These are phyloP conservation scores for Ophiorrhiza pumila DNA, from an alignment of 257 asterid species.

Conservation along the genomic window DNA sequence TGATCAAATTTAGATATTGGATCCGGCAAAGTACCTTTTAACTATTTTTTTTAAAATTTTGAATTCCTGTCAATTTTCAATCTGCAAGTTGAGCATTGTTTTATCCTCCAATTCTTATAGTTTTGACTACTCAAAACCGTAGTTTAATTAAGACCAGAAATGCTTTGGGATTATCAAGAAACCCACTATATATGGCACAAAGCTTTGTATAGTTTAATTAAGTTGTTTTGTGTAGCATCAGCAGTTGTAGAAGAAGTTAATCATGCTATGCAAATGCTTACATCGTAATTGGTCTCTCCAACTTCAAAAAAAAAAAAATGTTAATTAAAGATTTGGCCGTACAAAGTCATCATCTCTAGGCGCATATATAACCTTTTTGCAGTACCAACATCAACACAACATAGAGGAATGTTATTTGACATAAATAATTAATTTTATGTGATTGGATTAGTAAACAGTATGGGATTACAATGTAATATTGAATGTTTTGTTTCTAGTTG, in stretches of 20 bases:
- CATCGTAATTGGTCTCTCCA: not conserved
- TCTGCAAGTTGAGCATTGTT: conserved; percentile 2
- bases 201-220: not conserved
- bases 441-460: conserved; percentile 1
- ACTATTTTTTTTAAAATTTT: too few relatives aligned
- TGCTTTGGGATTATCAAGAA: conserved; percentile 10
- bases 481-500: not conserved
- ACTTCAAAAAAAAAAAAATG: not conserved
- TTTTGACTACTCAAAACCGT: not conserved
- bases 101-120: not conserved
- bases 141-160: not conserved
- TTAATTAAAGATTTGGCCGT: not conserved
- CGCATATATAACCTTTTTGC: not conserved
- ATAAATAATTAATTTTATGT: not conserved
- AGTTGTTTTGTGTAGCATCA: not conserved
- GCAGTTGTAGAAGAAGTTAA: conserved; percentile 14
- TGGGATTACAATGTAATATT: not conserved
- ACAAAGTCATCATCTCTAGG: not conserved
- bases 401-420: not conserved
- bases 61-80: too few relatives aligned
- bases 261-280: conserved; percentile 13
- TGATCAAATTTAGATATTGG: too few relatives aligned
- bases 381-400: not conserved
- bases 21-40: too few relatives aligned
- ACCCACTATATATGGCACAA: not conserved